These are phyloP conservation scores for Xylariales sp. DNA, from an alignment of 2,329 filamentous ascomycete species.

Conservation along the genomic window DNA sequence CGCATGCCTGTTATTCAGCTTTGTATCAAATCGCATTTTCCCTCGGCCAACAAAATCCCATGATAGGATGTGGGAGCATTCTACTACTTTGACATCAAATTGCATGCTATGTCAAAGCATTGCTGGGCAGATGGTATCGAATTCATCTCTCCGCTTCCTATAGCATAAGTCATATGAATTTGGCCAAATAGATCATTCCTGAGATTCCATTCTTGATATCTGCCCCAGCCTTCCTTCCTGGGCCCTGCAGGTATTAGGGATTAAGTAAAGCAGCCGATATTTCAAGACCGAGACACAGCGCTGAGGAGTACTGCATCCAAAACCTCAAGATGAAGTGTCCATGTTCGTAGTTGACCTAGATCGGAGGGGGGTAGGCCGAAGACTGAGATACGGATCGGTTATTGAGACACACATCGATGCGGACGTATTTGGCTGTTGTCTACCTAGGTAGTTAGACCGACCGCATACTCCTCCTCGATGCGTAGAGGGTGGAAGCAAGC, in stretches of 20 bases:
- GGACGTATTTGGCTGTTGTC: neutral
- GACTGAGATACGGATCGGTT: neutral
- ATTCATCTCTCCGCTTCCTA: neutral
- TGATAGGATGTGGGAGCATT: neutral
- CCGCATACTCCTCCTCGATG: neutral
- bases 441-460: neutral
- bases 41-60: neutral
- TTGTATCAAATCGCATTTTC: neutral
- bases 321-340: neutral
- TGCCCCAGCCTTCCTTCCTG: neutral
- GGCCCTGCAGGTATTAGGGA: neutral
- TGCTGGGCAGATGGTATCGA: neutral
- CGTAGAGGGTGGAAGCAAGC: no score
- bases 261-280: neutral
- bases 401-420: neutral
- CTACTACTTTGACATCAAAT: slow-evolving; percentile 3
- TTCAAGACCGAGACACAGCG: neutral
- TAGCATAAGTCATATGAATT: neutral
- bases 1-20: neutral
- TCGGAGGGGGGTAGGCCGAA: neutral
- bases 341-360: neutral
- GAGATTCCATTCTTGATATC: neutral
- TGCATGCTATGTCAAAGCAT: slow-evolving; percentile 3
- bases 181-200: neutral
- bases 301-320: neutral